These are phyloP conservation scores for Gnetum montanum DNA, from an alignment of 75 land plant species.

Conservation along the genomic window DNA sequence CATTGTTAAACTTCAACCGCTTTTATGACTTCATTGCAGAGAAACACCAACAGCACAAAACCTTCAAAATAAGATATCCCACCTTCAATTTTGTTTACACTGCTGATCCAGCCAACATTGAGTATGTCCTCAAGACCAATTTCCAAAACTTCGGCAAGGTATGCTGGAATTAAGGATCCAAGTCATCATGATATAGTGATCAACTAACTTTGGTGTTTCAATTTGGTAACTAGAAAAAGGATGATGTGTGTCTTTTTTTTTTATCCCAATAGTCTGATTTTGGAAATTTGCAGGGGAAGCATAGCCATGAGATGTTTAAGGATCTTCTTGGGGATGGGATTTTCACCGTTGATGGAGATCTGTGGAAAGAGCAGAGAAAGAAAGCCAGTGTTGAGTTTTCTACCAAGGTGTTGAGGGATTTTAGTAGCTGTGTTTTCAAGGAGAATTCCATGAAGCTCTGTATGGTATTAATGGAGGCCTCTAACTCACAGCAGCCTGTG, in stretches of 20 bases:
- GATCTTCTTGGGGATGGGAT: neutral
- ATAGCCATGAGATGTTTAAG: neutral
- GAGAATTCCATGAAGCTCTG: conserved; percentile 24
- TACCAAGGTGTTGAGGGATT: neutral
- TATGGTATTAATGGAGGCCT: conserved; percentile 10
- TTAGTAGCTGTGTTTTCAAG: conserved; percentile 13
- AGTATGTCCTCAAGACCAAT: conserved; percentile 15
- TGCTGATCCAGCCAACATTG: conserved; percentile 11
- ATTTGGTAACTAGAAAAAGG: no score
- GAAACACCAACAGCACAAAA: conserved; percentile 3
- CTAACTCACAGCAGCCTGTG: conserved; percentile 3
- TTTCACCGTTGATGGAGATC: neutral
- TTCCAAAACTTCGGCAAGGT: conserved; percentile 15
- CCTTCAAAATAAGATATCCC: conserved; percentile 2
- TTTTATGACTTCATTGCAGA: neutral
- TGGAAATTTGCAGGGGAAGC: neutral
- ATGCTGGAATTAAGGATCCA: no score
- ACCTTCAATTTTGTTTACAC: conserved; percentile 3
- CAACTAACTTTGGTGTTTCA: no score
- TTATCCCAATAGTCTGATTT: no score
- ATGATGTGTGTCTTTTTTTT: no score
- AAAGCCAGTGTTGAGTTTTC: neutral
- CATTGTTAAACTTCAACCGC: conserved; percentile 4
- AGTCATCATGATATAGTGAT: no score
- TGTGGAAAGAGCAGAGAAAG: neutral